These are phyloP conservation scores for Hippophae gyantsensis DNA, from an alignment of 306 rosid species.

Conservation along the genomic window DNA sequence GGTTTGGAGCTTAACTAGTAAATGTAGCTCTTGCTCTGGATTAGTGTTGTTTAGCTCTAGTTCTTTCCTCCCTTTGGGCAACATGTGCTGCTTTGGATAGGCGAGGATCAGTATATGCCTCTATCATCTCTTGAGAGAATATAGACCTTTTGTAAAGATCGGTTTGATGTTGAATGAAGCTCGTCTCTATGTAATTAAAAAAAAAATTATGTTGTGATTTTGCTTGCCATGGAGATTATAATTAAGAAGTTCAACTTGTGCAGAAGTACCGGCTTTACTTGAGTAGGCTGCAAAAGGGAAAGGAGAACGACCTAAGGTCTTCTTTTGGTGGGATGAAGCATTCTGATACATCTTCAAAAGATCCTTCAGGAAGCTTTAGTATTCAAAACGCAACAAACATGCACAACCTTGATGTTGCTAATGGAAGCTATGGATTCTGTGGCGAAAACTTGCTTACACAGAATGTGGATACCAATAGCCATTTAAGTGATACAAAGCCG, in stretches of 20 bases:
- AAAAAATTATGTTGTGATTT: slow-evolving; percentile 5
- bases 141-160: too few species aligned
- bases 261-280: slow-evolving; percentile 96
- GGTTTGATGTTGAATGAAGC: too few species aligned
- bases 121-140: too few species aligned
- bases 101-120: too few species aligned
- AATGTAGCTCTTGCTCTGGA: too few species aligned
- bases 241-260: slow-evolving; percentile 6
- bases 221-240: slow-evolving; percentile 15
- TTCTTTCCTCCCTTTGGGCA: too few species aligned
- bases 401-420: slow-evolving; percentile 46
- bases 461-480: slow-evolving; percentile 29
- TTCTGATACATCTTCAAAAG: slow-evolving; percentile 50
- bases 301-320: slow-evolving; percentile 51
- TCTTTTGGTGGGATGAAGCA: slow-evolving; percentile 48
- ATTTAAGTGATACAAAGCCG: slow-evolving; percentile 41
- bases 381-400: slow-evolving; percentile 31
- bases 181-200: too few species aligned
- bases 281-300: slow-evolving; percentile 80
- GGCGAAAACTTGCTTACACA: slow-evolving; percentile 37
- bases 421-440: slow-evolving; percentile 37
- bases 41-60: too few species aligned
- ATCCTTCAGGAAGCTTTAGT: slow-evolving; percentile 27
- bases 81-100: too few species aligned
- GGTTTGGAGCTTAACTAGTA: too few species aligned